Evolutionary conservation across 73 alveolate genomes (phyloP).

Genomic region (Urostyla sp.): DNA sequence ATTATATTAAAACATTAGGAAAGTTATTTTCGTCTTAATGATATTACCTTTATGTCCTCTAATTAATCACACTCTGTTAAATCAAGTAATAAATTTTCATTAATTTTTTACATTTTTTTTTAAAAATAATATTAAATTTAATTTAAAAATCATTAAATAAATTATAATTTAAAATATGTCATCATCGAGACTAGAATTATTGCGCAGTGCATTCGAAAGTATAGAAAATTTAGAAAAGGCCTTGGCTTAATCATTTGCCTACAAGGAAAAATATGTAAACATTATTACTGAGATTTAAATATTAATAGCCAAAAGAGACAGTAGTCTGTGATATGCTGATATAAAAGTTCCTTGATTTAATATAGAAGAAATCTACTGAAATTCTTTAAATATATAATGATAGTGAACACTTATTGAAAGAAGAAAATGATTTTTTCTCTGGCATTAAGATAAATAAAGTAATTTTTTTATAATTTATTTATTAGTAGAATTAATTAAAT

Average conservation of each 20-base stretch:
- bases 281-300: not conserved
- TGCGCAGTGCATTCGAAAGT: constrained; percentile 86
- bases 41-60: constrained; percentile 36
- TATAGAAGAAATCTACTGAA: constrained; percentile 84
- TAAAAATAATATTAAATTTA: not conserved
- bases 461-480: constrained; percentile 49
- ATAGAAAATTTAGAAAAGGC: constrained; percentile 93
- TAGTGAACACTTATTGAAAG: constrained; percentile 81
- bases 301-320: constrained; percentile 84
- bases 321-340: constrained; percentile 91
- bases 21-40: constrained; percentile 23
- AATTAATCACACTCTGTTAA: constrained; percentile 28
- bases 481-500: not conserved
- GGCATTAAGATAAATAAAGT: constrained; percentile 66
- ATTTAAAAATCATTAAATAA: not conserved
- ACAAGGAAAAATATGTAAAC: constrained; percentile 81
- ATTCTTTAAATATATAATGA: constrained; percentile 87
- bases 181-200: constrained; percentile 84
- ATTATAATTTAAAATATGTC: constrained; percentile 74
- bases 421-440: constrained; percentile 86
- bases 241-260: constrained; percentile 80
- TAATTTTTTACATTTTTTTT: constrained; percentile 27
- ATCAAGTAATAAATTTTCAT: constrained; percentile 15
- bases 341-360: constrained; percentile 81
- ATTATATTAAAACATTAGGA: not conserved